A percentile compares a stretch with the other conserved stretches of the same genome.
These are phyloP conservation scores for Xylaria bambusicola DNA, from an alignment of 495 filamentous ascomycete genomes.

Conservation along the genomic window DNA sequence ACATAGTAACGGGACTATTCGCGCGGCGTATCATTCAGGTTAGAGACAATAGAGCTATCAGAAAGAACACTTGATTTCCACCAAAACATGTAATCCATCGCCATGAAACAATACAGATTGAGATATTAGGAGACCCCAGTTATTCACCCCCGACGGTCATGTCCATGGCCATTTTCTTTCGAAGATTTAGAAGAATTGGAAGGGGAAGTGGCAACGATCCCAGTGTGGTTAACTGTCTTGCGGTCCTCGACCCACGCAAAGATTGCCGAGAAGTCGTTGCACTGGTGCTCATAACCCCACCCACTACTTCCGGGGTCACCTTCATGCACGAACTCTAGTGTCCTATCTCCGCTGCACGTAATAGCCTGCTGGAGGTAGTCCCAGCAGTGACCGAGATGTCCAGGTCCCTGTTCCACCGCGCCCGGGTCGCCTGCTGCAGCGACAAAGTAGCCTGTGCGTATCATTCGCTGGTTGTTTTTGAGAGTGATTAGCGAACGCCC, in stretches of 20 bases:
- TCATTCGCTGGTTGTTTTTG: background rate
- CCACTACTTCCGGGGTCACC: conserved; percentile 1
- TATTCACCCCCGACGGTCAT: too few species aligned
- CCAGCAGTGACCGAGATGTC: conserved; percentile 34
- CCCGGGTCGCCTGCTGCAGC: conserved; percentile 15
- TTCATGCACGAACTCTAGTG: conserved; percentile 15
- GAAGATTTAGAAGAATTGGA: too few species aligned
- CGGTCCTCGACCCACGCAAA: conserved; percentile 8
- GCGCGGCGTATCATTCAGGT: too few species aligned
- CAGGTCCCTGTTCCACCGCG: background rate
- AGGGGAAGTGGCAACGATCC: too few species aligned
- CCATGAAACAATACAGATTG: too few species aligned
- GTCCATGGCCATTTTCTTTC: too few species aligned
- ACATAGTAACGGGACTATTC: too few species aligned
- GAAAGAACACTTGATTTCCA: too few species aligned
- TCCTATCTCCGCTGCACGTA: conserved; percentile 36
- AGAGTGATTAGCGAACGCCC: background rate
- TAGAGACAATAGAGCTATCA: too few species aligned
- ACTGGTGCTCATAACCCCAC: conserved; percentile 13
- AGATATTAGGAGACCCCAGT: too few species aligned
- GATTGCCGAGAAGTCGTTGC: conserved; percentile 9
- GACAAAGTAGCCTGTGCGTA: conserved; percentile 4
- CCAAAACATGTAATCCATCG: too few species aligned
- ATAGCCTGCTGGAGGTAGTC: conserved; percentile 34
- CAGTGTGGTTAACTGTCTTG: too few species aligned